Base-by-base conservation (phyloP, 768 basidiomycete genomes). In the Mycena sanguinolenta region DNA sequence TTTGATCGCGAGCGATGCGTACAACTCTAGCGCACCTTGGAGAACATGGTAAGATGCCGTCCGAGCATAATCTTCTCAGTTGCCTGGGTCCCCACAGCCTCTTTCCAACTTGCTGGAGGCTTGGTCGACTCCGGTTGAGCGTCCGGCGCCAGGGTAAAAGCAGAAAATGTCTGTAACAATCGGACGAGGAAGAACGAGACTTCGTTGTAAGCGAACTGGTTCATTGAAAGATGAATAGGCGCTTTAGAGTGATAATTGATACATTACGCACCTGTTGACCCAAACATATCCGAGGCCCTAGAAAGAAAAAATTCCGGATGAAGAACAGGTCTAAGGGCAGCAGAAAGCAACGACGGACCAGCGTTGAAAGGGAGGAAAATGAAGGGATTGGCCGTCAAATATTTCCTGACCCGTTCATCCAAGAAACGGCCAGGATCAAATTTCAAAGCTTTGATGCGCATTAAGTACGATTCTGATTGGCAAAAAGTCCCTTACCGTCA, bases 341-440 rank as follows among this genome's bases (percentile, higher is more conserved):
- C 6, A 39, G n/a, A 8, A 8, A 39, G 6, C 3, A 16, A 58
- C 13, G 2, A n/a, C 60, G 81, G 82, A 34, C 81, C 81, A 1
- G 81, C 81, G 52, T 82, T 82, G 76, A 83, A 84, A n/a, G 82
- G 83, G 9, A 86, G 76, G 75, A 87, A 87, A 58, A 87, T 87
- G 75, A 80, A 86, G 0, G 84, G 84, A 50, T 84, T 84, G 78
- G 79, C 76, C 2, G 77, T 81, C 39, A 87, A 75, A 57, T 84
- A 84, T 64, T 84, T 82, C 17, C 76, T 70, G 5, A 84, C 81
- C 57, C 42, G 76, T 17, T 83, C 73, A 73, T 86, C 86, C 21
- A 86, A 73, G 79, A 84, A 87, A 2, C 85, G 79, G 44, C 84
- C 84, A 0, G 86, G 85, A 58, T 87, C 86, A 58, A 86, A 87